Base-by-base conservation (phyloP, 1,139 yeast species). In the Hyphopichia pseudoburtonii region DNA sequence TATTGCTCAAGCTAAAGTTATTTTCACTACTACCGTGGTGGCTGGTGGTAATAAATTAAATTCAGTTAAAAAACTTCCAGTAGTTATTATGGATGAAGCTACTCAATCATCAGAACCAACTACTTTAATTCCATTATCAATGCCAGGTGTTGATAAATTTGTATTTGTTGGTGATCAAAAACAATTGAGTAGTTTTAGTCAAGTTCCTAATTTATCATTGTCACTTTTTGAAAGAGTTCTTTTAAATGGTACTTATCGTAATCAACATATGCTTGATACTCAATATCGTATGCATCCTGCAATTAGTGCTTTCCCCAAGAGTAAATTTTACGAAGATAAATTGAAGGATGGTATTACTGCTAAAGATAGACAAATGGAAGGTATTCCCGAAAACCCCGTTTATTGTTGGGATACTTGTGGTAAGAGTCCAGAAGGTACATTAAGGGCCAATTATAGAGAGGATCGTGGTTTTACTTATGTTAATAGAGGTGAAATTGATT, bases 231-330 rank as follows among this genome's bases (percentile, higher is more conserved):
- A 80, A 59, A 66, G 85, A 50, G 75, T 79, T 0, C 53, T 79
- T 32, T 55, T 66, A 28, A 79, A 79, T 54, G 82, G 79, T 2
- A 66, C 83, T 1, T 80, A 79, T 48, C 62, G 65, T 31, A 66
- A 70, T 11, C 83, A 85, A 3, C 80, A 77, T 46, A 80, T 82
- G 87, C 70, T 82, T 55, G 80, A 82, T 49, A 78, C 81, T 1
- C 89, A 82, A 52, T 82, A 82, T 52, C 74, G 89, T 62, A 81
- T 81, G 87, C 86, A 81, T 52, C 88, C 87, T 8, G 60, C 54
- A 34, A 78, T 79, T 31, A 63, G 85, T 66, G 79, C 79, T 47
- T 83, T 82, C 56, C 82, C 89, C 6, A 66, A 85, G 45, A 62
- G 56, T 34, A 66, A 64, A 40, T 81, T 82, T 42, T 82, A 82